Percentiles rank a stretch among this genome's conserved stretches.
phyloP scores from a whole-genome alignment of 768 basidiomycete genomes.

The Ramaria sp. region DNA sequence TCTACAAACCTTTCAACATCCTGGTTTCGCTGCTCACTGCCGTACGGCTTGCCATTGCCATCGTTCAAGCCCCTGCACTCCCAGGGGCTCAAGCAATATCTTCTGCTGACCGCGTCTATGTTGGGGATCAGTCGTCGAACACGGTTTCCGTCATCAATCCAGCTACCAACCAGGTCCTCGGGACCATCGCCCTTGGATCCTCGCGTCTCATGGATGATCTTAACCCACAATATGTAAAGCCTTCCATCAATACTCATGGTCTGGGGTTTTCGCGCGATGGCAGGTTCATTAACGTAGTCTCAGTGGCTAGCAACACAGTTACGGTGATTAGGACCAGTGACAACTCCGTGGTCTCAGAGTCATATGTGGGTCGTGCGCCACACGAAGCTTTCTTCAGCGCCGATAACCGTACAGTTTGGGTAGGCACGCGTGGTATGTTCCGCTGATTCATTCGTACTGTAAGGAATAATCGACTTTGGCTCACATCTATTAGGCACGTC shows the following conservation, averaged over 20 bases:
- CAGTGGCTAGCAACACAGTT: not conserved
- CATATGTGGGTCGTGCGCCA: not conserved
- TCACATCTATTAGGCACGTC: not conserved
- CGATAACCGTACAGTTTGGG: not conserved
- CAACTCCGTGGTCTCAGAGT: not conserved
- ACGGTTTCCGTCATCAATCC: not conserved
- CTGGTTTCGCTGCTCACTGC: not conserved
- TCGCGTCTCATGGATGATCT: not conserved
- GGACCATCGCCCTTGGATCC: not conserved
- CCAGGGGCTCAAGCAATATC: not conserved
- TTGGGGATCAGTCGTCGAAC: not conserved
- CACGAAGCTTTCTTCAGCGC: not conserved
- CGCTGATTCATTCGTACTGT: not conserved
- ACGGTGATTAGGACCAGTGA: not conserved
- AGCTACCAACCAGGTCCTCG: not conserved
- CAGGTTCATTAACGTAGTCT: not conserved
- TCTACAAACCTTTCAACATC: not conserved
- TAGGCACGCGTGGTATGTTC: not conserved
- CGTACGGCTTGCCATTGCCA: not conserved
- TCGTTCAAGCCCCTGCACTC: not conserved
- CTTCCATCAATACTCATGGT: not conserved
- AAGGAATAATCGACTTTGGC: not conserved
- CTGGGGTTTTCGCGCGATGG: not conserved
- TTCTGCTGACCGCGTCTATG: not conserved
- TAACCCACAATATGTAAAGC: not conserved